Base-by-base conservation (phyloP, 371 early-diverging fungal species). In the Saksenaea vasiformis region DNA sequence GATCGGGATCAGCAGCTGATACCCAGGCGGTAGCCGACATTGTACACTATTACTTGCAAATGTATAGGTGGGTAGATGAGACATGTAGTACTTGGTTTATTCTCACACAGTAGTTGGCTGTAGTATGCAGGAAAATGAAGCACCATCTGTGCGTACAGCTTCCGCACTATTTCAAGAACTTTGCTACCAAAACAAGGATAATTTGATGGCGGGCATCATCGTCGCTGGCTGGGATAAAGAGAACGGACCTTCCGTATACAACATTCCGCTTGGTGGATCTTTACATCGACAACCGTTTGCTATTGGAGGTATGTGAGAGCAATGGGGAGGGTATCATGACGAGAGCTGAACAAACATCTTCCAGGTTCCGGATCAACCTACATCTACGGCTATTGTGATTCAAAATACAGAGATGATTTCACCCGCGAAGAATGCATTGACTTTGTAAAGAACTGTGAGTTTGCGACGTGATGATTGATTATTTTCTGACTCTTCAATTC, bases 311-410 rank as follows among this genome's bases (percentile, higher is more conserved):
- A 73, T 31, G 60, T 27, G 24, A 51, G 24, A 56, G 14, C 22
- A 51, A n/a, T 8, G 37, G 5, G 31, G 15, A 39, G 11, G 56
- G 17, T 19, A 26, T 15, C n/a, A 57, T 41, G 8, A 34, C 11
- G 55, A 24, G 22, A 22, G 15, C 11, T 37, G 14, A 27, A 1
- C n/a, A n/a, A n/a, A 39, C 15, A 36, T 35, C 26, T 26, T 54
- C 60, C 80, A 88, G 88, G 98, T 37, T 93, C 93, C 68, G 99
- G 99, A 31, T 98, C 98, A 26, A 89, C 93, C 10, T 99, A 93
- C 76, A 98, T 99, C 68, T 98, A 98, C 71, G 99, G 99, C 63
- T 98, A 93, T 77, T 98, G 98, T 74, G 99, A 99, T 83, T 83
- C 94, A 57, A 67, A 76, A 13, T 99, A 84, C 77, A 90, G 82